Evolutionary conservation across 345 rosid genomes (phyloP), one percentile per base, ranked within the genome.

Genomic region (Ceriops decandra): DNA sequence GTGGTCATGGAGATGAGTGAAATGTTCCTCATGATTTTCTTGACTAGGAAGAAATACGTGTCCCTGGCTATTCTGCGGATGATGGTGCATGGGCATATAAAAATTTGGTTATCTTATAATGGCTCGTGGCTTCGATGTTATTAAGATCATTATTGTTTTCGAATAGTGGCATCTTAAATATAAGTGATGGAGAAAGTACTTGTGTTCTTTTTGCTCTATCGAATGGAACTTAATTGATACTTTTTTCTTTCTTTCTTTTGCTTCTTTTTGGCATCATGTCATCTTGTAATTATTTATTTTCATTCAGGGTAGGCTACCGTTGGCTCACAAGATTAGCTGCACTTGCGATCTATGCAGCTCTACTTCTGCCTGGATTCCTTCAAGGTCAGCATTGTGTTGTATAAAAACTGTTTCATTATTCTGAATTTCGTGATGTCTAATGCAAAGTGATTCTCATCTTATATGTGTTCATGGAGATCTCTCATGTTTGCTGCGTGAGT

Each of bases 341-440:
- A 8, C 80, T 76, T 68, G 57, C 35, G 4, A n/a, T 72, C 26
- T 76, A 76, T 68, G 80, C 76, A 27, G 21, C 63, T 42, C 68
- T 76, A 62, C 80, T 76, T 52, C 57, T 72, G 73, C 80, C 80
- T 52, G 76, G 80, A 26, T 76, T 76, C 69, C 71, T 76, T 67
- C 76, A 76, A 76, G 80, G 80, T 76, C 24, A 28, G 63, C 38
- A 5, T 53, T 60, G 17, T 57, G 54, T 60, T 68, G 32, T 71
- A 28, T 53, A 20, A 59, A 27, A 56, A 8, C 17, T 24, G 26
- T 13, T 49, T 31, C 20, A 59, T 32, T 49, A 13, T 52, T 15
- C 13, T 33, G 49, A 52, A 38, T 49, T 33, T 10, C 24, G 35
- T 36, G 52, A 19, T 35, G 11, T 42, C 2, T 42, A 15, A 42